Conservation (phyloP, 1,284 basidiomycete species). For the Ceratobasidium sp. region DNA sequence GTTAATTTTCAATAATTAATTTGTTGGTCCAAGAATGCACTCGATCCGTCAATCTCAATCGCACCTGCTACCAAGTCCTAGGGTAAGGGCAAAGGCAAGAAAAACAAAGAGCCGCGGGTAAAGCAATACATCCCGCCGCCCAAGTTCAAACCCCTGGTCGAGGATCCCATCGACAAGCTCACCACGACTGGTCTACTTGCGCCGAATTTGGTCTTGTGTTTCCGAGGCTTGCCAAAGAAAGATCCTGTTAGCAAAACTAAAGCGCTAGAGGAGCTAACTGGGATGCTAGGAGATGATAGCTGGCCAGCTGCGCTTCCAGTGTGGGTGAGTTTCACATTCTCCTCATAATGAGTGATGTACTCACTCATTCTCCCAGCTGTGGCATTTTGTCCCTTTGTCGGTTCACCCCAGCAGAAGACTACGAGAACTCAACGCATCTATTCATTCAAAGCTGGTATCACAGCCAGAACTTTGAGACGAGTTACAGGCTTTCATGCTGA, state of each 20-base stretch:
- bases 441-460: slow-evolving; percentile 78
- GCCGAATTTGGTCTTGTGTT: slow-evolving; percentile 85
- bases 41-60: slow-evolving; percentile 43
- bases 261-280: slow-evolving; percentile 85
- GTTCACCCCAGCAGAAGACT: slow-evolving; percentile 85
- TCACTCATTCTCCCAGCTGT: slow-evolving; percentile 67
- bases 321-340: slow-evolving; percentile 74
- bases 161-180: slow-evolving; percentile 91
- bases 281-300: slow-evolving; percentile 58
- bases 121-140: slow-evolving; percentile 88
- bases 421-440: slow-evolving; percentile 73
- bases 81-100: slow-evolving; percentile 71
- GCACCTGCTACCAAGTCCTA: slow-evolving; percentile 54
- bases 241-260: slow-evolving; percentile 88
- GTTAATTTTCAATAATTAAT: slow-evolving; percentile 42
- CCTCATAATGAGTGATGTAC: slow-evolving; percentile 11
- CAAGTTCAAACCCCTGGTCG: slow-evolving; percentile 85
- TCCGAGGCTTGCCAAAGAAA: slow-evolving; percentile 90
- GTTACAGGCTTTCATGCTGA: slow-evolving; percentile 68
- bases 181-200: slow-evolving; percentile 83
- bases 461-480: slow-evolving; percentile 67
- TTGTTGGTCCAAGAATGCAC: neutral
- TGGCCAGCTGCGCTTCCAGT: slow-evolving; percentile 74
- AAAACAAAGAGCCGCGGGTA: slow-evolving; percentile 61
- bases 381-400: slow-evolving; percentile 86